Evolutionary conservation across 768 basidiomycete genomes (phyloP).

Genomic region (Mrakia gelida): DNA sequence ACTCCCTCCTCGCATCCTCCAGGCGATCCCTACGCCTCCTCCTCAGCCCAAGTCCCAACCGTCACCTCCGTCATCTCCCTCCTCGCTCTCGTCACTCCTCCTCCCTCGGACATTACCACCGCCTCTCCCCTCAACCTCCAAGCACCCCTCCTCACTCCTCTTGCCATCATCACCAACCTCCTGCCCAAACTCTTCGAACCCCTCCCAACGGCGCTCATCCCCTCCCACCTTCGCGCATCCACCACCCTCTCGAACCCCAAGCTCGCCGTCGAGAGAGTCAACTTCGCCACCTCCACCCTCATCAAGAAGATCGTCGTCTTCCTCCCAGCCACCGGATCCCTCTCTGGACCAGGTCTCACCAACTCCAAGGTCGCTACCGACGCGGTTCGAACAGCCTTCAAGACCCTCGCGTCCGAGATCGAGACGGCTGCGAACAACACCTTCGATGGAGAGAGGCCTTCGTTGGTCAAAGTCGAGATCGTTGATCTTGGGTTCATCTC

Average conservation of each 20-base stretch:
- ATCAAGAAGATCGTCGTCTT: conserved; percentile 25
- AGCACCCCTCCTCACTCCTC: conserved; percentile 18
- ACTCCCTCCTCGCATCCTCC: background rate
- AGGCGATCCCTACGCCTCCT: conserved; percentile 27
- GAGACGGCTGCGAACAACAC: background rate
- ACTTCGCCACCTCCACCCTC: background rate
- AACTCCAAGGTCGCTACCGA: conserved; percentile 7
- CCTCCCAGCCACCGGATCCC: conserved; percentile 18
- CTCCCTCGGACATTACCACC: background rate
- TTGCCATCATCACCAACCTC: conserved; percentile 23
- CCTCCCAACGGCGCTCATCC: conserved; percentile 15
- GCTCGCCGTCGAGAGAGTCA: background rate
- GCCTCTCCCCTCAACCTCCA: conserved; percentile 14
- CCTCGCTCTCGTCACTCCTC: conserved; percentile 21
- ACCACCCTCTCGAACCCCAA: background rate
- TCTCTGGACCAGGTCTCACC: conserved; percentile 2
- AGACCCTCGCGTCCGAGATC: conserved; percentile 16
- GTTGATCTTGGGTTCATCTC: conserved; percentile 22
- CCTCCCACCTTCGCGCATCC: background rate
- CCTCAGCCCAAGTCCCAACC: background rate
- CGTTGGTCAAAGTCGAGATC: conserved; percentile 16
- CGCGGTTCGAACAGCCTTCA: conserved; percentile 12
- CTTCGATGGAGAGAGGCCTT: background rate
- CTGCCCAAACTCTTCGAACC: conserved; percentile 21
- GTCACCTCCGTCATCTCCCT: conserved; percentile 30